Evolutionary conservation across 768 basidiomycete genomes (phyloP).

Genomic region (Lactarius vividus): DNA sequence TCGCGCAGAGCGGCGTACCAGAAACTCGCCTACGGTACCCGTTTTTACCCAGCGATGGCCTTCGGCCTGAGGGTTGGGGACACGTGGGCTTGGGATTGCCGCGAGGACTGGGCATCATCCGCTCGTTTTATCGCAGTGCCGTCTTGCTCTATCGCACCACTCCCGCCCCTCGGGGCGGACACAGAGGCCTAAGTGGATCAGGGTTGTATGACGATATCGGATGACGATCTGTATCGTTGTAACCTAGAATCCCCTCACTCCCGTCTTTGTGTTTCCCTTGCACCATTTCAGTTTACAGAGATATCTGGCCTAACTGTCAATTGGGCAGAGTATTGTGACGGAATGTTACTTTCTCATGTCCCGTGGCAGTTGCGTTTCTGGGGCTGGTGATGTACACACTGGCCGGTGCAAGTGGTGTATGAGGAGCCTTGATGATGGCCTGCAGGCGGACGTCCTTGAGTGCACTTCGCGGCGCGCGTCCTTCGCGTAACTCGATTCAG

Average conservation of each 20-base stretch:
- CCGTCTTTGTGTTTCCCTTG: neutral
- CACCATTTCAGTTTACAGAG: neutral
- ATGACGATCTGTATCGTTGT: neutral
- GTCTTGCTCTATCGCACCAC: conserved; percentile 23
- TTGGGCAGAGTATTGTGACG: neutral
- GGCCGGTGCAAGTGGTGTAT: neutral
- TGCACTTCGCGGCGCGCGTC: conserved; percentile 34
- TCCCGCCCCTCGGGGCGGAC: neutral
- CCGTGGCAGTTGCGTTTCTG: neutral
- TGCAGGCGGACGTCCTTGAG: conserved; percentile 28
- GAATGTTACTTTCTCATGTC: neutral
- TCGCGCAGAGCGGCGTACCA: conserved; percentile 33
- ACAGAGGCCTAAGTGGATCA: neutral
- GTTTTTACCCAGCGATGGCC: conserved; percentile 5
- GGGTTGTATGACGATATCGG: neutral
- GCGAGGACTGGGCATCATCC: conserved; percentile 31
- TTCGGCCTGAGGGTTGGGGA: neutral
- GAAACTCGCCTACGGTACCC: conserved; percentile 29
- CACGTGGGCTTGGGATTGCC: conserved; percentile 33
- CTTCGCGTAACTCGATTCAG: conserved; percentile 36
- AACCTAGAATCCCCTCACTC: neutral
- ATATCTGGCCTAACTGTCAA: neutral
- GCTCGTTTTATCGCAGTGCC: conserved; percentile 5
- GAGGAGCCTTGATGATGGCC: conserved; percentile 13
- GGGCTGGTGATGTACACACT: neutral